Percentiles rank a stretch among this genome's conserved stretches.
Evolutionary conservation across 257 asterid genomes (phyloP).

Genomic region (Solanum chaucha): DNA sequence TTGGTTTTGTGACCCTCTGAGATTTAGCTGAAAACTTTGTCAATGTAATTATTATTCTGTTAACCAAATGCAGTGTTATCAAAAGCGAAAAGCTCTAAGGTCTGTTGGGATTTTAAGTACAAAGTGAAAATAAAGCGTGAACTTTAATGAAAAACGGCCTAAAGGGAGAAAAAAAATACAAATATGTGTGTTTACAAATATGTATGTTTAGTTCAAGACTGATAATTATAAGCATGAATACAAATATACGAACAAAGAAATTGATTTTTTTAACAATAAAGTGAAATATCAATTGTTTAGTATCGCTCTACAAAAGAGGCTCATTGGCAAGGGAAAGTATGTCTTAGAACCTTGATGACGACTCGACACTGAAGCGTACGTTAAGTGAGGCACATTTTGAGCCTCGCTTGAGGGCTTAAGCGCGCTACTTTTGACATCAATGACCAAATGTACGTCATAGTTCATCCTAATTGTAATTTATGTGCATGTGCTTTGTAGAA

Average conservation of each 20-base stretch:
- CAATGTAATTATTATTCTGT: not conserved
- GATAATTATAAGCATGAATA: not conserved
- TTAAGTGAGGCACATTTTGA: not conserved
- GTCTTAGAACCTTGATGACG: not conserved
- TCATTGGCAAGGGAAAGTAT: not conserved
- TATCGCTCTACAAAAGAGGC: not conserved
- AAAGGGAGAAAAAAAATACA: not conserved
- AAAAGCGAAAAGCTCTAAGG: not conserved
- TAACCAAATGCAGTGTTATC: not conserved
- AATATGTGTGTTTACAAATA: not conserved
- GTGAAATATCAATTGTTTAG: not conserved
- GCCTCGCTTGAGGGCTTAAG: not conserved
- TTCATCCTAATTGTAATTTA: not conserved
- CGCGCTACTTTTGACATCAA: not conserved
- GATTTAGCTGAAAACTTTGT: not conserved
- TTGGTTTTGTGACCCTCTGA: not conserved
- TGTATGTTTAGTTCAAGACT: not conserved
- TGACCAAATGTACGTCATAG: not conserved
- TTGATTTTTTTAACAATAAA: no score
- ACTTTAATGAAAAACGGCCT: not conserved
- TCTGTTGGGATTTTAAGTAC: not conserved
- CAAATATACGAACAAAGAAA: not conserved
- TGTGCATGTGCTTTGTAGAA: not conserved
- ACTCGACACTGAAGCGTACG: not conserved
- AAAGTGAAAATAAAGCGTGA: not conserved